phyloP scores from a whole-genome alignment of 2,329 filamentous ascomycete species.

The Talaromyces marneffei region DNA sequence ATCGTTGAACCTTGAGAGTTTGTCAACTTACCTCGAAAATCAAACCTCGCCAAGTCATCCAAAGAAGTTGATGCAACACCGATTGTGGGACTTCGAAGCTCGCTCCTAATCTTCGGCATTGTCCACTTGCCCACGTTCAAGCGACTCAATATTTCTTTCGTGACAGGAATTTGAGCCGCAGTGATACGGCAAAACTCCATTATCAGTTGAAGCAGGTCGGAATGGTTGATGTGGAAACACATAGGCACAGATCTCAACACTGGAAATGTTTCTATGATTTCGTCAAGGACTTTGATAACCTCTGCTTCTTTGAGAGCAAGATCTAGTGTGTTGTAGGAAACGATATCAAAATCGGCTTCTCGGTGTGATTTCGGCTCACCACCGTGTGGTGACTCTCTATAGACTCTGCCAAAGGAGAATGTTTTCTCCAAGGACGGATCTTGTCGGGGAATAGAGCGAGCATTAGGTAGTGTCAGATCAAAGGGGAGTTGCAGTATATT shows the following conservation, averaged over 20 bases:
- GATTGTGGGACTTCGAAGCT: slow-evolving; percentile 73
- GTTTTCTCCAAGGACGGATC: slow-evolving; percentile 64
- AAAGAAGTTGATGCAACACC: slow-evolving; percentile 83
- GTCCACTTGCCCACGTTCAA: slow-evolving; percentile 74
- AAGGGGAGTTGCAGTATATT: slow-evolving; percentile 92
- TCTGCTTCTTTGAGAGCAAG: slow-evolving; percentile 87
- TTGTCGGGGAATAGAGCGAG: slow-evolving; percentile 68
- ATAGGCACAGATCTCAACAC: slow-evolving; percentile 65
- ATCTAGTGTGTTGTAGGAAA: slow-evolving; percentile 76
- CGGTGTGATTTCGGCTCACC: slow-evolving; percentile 76
- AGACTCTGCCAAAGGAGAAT: slow-evolving; percentile 83
- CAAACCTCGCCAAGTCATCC: slow-evolving; percentile 83
- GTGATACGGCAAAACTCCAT: slow-evolving; percentile 84
- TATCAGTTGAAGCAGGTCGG: slow-evolving; percentile 77
- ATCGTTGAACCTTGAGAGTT: background rate
- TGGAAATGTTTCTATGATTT: slow-evolving; percentile 77
- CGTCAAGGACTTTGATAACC: slow-evolving; percentile 87
- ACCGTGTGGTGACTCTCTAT: slow-evolving; percentile 69
- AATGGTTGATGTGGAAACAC: slow-evolving; percentile 88
- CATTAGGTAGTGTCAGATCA: slow-evolving; percentile 84
- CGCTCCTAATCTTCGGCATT: slow-evolving; percentile 76
- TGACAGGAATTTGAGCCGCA: slow-evolving; percentile 58
- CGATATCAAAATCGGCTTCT: slow-evolving; percentile 93
- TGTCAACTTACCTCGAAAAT: slow-evolving; percentile 64
- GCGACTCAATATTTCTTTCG: slow-evolving; percentile 79